Evolutionary conservation across 2,329 filamentous ascomycete species (phyloP), one percentile per base, ranked within the genome.

Genomic region (Aspergillus sp.): DNA sequence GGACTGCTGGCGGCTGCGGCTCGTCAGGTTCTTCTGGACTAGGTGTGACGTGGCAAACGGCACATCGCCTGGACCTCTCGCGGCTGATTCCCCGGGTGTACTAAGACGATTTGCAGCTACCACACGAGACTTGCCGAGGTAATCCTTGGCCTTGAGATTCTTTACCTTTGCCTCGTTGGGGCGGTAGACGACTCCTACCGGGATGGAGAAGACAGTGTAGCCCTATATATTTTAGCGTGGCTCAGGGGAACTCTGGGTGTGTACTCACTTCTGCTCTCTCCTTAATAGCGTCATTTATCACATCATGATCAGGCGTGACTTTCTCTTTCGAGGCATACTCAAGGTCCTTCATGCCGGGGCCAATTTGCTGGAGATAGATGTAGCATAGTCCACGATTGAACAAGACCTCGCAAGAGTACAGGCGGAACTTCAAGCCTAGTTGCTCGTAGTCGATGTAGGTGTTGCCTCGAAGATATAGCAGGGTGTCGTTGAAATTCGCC

Each of bases 401-500:
- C 28, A 99, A 84, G 2, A 97, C 94, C 74, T 99, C 95, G 80
- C 95, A 99, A 1, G 95, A 97, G 78, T 94, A 98, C 11, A 99
- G 83, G 77, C 96, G 97, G 83, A 98, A 99, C 62, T 96, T 90
- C 49, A 99, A 85, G 22, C 95, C 95, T 53, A 99, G 80, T 77
- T 99, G 95, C 63, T 96, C 92, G 77, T 99, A 99, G 79, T 99
- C 93, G 79, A 99, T 99, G 80, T 95, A 92, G 60, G 92, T 93
- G 81, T 99, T 98, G 64, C 95, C 95, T 72, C 95, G 88, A 50
- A 99, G 85, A 78, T 98, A 98, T 47, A 97, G 82, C 46, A 99
- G 83, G 0, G 95, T 97, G 74, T 99, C 95, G 81, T 99, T 99
- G 85, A 99, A 99, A 80, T 98, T 98, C 69, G 93, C 93, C 64